Percentiles rank a stretch among this genome's conserved stretches.
Conservation (phyloP, 768 basidiomycete species). For the Pholiota conissans region DNA sequence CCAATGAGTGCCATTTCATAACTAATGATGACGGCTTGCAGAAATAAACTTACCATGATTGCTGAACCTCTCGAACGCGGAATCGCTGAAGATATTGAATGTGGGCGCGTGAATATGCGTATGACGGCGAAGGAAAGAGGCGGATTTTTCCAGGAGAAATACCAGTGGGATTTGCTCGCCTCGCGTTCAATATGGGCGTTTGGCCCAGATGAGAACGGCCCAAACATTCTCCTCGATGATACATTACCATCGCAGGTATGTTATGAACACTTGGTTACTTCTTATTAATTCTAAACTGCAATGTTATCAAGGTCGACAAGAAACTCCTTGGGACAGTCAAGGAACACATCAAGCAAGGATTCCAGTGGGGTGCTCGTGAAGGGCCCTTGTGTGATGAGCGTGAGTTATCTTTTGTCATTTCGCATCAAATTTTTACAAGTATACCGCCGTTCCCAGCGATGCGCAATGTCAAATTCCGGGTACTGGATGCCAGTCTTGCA, state of each 20-base stretch:
- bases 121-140: constrained; percentile 96
- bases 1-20: too few relatives aligned
- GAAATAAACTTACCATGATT: constrained; percentile 99
- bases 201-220: constrained; percentile 93
- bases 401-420: constrained; percentile 44
- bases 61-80: constrained; percentile 96
- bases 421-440: background rate
- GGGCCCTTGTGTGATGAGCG: constrained; percentile 98
- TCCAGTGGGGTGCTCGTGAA: constrained; percentile 99
- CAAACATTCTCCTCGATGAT: constrained; percentile 93
- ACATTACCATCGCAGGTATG: constrained; percentile 90
- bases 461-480: constrained; percentile 97
- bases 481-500: constrained; percentile 89
- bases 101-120: constrained; percentile 88
- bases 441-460: constrained; percentile 62
- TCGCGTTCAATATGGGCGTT: constrained; percentile 99
- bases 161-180: constrained; percentile 97
- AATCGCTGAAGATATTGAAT: constrained; percentile 94
- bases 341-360: constrained; percentile 97
- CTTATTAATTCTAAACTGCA: background rate
- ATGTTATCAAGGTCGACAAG: constrained; percentile 74
- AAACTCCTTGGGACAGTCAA: constrained; percentile 86
- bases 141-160: constrained; percentile 94
- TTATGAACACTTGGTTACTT: background rate
- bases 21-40: constrained; percentile 30